These are phyloP conservation scores for Senecio squalidus DNA, from an alignment of 140 eudicot species.

Conservation along the genomic window DNA sequence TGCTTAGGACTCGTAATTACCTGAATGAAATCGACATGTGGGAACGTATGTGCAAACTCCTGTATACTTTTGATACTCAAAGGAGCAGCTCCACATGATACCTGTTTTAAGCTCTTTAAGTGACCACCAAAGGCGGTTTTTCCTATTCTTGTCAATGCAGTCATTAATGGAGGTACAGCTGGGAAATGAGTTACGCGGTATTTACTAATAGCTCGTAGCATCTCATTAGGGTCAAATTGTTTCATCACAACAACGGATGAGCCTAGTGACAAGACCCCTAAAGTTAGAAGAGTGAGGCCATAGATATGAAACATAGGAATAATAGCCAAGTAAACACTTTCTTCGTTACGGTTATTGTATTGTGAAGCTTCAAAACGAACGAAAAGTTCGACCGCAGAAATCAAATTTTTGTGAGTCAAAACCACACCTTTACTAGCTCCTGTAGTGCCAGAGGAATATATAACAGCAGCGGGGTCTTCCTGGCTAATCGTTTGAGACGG, in stretches of 20 bases:
- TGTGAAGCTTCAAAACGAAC: neutral
- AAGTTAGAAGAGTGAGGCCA: slow-evolving; percentile 54
- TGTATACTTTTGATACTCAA: slow-evolving; percentile 31
- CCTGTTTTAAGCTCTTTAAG: slow-evolving; percentile 65
- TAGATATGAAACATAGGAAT: slow-evolving; percentile 68
- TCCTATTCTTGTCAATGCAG: slow-evolving; percentile 39
- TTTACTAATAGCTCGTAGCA: slow-evolving; percentile 41
- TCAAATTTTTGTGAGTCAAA: neutral
- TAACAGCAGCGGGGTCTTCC: slow-evolving; percentile 50
- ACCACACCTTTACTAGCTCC: neutral
- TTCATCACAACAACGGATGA: too few species aligned
- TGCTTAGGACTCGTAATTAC: slow-evolving; percentile 13
- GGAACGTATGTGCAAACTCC: slow-evolving; percentile 50
- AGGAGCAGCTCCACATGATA: slow-evolving; percentile 75
- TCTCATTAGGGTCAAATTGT: slow-evolving; percentile 44
- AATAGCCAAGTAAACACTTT: slow-evolving; percentile 48
- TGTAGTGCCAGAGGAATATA: slow-evolving; percentile 41
- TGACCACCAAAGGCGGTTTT: slow-evolving; percentile 14
- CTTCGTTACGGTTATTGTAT: slow-evolving; percentile 49
- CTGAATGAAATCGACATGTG: too few species aligned
- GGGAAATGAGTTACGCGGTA: slow-evolving; percentile 68
- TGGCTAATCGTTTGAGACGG: slow-evolving; percentile 34
- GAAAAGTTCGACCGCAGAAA: neutral
- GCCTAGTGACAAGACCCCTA: too few species aligned
- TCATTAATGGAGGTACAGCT: slow-evolving; percentile 61